These are phyloP conservation scores for Macrolepiota dolichaula DNA, from an alignment of 768 basidiomycete species.

Conservation along the genomic window DNA sequence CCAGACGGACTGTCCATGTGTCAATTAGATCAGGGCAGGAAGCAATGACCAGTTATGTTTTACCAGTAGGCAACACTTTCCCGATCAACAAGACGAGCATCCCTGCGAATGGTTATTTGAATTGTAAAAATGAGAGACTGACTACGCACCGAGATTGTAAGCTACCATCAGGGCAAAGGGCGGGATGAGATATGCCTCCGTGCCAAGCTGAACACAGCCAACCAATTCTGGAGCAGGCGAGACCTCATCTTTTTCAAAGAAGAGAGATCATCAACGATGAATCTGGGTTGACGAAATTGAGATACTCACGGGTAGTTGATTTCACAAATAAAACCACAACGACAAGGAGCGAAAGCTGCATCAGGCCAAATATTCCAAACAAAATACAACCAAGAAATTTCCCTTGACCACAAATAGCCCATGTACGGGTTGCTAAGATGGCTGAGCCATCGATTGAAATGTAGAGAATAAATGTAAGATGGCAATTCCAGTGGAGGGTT, in stretches of 20 bases:
- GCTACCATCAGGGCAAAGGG: background rate
- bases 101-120: background rate
- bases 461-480: background rate
- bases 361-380: background rate
- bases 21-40: too few species aligned
- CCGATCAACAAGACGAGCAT: background rate
- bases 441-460: background rate
- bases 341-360: background rate
- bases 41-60: background rate
- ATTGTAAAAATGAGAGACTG: background rate
- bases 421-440: background rate
- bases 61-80: background rate
- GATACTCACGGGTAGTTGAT: background rate
- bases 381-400: background rate
- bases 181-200: background rate
- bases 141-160: background rate
- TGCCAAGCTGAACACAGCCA: background rate
- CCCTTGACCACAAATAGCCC: background rate
- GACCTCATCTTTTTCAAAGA: background rate
- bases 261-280: background rate
- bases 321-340: background rate
- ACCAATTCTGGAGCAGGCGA: background rate
- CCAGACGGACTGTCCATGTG: background rate
- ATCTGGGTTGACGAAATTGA: background rate
- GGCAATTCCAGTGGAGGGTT: background rate